Evolutionary conservation across 768 basidiomycete genomes (phyloP).

Genomic region (Phlebiopsis flavidoalba): DNA sequence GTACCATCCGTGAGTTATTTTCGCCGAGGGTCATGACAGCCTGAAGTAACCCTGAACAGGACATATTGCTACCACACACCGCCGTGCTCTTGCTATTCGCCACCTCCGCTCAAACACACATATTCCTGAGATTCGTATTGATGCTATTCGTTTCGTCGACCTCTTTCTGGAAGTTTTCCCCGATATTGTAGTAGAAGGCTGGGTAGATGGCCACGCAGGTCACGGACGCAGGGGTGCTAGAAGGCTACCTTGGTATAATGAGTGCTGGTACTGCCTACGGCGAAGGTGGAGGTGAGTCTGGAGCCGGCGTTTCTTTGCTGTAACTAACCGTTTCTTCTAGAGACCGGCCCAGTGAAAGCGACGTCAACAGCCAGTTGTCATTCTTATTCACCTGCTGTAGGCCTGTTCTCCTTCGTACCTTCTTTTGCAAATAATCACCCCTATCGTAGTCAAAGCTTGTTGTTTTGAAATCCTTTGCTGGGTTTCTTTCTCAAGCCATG

Average conservation of each 20-base stretch:
- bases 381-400: slow-evolving; percentile 60
- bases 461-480: slow-evolving; percentile 66
- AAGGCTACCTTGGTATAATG: slow-evolving; percentile 78
- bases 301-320: neutral
- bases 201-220: slow-evolving; percentile 46
- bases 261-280: slow-evolving; percentile 62
- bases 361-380: slow-evolving; percentile 62
- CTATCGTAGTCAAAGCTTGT: slow-evolving; percentile 59
- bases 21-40: neutral
- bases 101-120: slow-evolving; percentile 88
- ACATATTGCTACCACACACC: slow-evolving; percentile 68
- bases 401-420: slow-evolving; percentile 16
- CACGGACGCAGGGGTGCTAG: slow-evolving; percentile 64
- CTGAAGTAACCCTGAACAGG: slow-evolving; percentile 35
- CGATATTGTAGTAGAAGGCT: slow-evolving; percentile 58
- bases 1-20: slow-evolving; percentile 47
- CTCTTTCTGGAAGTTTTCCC: slow-evolving; percentile 71
- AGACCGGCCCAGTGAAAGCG: slow-evolving; percentile 31
- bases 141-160: slow-evolving; percentile 78
- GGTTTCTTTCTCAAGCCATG: slow-evolving; percentile 54
- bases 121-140: slow-evolving; percentile 91
- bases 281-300: slow-evolving; percentile 44
- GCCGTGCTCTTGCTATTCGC: slow-evolving; percentile 76
- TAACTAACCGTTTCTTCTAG: slow-evolving; percentile 10
- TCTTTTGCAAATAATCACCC: slow-evolving; percentile 5